Conservation (phyloP, 495 filamentous ascomycete species). For the Chaetomium cochliodes region DNA sequence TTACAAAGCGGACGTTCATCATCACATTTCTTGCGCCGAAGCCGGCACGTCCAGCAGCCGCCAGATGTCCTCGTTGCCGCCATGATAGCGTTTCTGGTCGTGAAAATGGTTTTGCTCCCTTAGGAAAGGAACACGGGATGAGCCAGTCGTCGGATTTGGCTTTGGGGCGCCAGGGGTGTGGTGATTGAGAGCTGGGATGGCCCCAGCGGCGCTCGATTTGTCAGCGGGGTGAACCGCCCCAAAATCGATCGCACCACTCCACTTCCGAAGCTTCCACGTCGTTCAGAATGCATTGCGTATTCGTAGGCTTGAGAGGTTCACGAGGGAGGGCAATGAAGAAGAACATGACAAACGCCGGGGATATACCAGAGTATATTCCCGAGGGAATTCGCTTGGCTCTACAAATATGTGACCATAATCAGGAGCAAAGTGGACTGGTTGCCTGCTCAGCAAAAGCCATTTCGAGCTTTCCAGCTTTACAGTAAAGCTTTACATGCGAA, state of each 20-base stretch:
- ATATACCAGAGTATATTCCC: not conserved
- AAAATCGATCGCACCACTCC: not conserved
- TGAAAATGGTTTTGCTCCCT: no score
- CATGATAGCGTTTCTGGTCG: slow-evolving; percentile 10
- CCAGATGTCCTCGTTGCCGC: slow-evolving; percentile 40
- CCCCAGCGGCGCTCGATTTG: not conserved
- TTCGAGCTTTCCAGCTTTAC: no score
- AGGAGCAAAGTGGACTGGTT: no score
- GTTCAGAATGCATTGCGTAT: no score
- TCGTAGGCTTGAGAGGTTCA: no score
- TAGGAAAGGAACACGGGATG: no score
- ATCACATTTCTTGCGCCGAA: slow-evolving; percentile 58
- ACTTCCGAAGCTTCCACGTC: not conserved
- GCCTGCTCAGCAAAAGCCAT: no score
- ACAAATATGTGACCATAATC: not conserved
- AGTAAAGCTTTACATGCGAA: not conserved
- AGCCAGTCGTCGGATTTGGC: not conserved
- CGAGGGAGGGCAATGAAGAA: not conserved
- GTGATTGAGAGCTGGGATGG: not conserved
- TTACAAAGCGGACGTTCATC: slow-evolving; percentile 48
- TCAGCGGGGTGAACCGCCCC: not conserved
- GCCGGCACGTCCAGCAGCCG: slow-evolving; percentile 59
- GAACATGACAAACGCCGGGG: not conserved
- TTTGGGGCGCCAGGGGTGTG: not conserved
- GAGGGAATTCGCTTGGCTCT: not conserved